Base-by-base conservation (phyloP, 768 basidiomycete species). In the Tricholoma flavovirens region DNA sequence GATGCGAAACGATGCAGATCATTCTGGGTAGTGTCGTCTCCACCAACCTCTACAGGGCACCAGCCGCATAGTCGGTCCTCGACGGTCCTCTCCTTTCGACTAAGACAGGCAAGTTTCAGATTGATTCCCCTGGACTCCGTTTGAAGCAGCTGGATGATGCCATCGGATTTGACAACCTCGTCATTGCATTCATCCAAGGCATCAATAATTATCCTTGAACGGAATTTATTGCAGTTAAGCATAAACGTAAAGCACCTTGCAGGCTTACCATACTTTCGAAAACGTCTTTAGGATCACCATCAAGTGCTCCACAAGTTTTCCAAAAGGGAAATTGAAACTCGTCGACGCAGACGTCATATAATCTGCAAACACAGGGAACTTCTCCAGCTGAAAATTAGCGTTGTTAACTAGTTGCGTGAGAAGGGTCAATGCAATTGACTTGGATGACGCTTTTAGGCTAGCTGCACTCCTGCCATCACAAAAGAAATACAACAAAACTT, bases 141-240 rank as follows among this genome's bases (percentile, higher is more conserved):
- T 7, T 30, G 11, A 12, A 51, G 26, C 12, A 19, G 2, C 12
- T 35, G 12, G 17, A 51, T 51, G 30, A 51, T 51, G 17, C 50
- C 50, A 14, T 26, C 32, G 17, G 32, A 22, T 35, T 33, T 26
- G 14, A 51, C 11, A 51, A 51, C 50, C 12, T 51, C 50, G 11
- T 21, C n/a, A 26, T 51, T 26, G 30, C 50, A 51, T 51, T 51
- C 50, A 51, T 51, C 50, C 17, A 51, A 7, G 21, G 22, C 50
- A 19, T 51, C 50, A 21, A 51, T 51, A 15, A 51, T 51, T 12
- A 51, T 26, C 22, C 50, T 51, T 33, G 17, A 19, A 19, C 36
- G 21, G 32, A 36, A n/a, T 10, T 51, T 19, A 19, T 51, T 17
- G 4, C 26, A 19, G 30, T 33, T 10, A 14, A 19, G 35, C 11